Base-by-base conservation (phyloP, 768 basidiomycete species). In the Dentipellis sp. region DNA sequence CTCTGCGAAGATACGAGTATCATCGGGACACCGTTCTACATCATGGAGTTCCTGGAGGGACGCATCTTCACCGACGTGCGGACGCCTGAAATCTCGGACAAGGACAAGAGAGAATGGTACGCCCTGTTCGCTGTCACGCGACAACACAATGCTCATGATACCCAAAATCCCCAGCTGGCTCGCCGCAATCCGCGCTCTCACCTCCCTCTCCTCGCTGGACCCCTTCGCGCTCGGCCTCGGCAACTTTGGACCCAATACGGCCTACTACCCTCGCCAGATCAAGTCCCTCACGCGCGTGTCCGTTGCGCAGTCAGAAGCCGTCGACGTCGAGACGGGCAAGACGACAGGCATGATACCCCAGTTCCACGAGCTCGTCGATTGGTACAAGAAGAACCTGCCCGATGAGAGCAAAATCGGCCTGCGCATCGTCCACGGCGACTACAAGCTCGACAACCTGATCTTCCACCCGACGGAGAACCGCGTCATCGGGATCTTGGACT, bases 361-460 rank as follows among this genome's bases (percentile, higher is more conserved):
- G 54, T 88, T 87, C 67, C 73, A 81, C 48, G 82, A 86, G 60
- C 69, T 97, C 63, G 71, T 91, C 53, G 68, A 69, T 12, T 97
- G 90, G 91, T 97, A 93, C 69, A 71, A 74, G 58, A 68, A 70
- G 29, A 79, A 90, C 64, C 71, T 91, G 23, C 94, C 91, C 2
- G 81, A 91, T 63, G 92, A 94, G 70, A 72, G 66, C 59, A 82
- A 82, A 67, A 79, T 78, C 1, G 91, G 89, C 0, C 73, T 80
- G 54, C 83, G 90, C n/a, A 84, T 99, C 60, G 93, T 98, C 5
- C 95, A 98, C 67, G 95, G 95, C 23, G 95, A 99, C 69, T 98
- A 91, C 68, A 99, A 99, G 69, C 75, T 95, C n/a, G 95, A 99
- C 70, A 99, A 99, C 68, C 68, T 99, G 60, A 79, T 97, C 60